phyloP scores from a whole-genome alignment of 1,284 basidiomycete genomes.

The Ceratobasidium sp. region DNA sequence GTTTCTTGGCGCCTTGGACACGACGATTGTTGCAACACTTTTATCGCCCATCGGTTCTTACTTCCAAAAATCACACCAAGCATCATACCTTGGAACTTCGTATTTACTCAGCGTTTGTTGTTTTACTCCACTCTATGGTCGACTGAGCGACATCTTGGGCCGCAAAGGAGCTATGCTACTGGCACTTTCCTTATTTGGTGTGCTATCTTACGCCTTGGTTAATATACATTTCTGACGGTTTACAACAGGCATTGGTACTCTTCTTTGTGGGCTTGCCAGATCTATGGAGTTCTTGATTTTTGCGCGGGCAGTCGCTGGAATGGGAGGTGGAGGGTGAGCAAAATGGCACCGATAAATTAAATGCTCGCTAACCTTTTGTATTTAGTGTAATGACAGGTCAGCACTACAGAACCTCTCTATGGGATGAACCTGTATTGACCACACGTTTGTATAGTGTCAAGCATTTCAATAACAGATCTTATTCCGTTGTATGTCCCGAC shows the following conservation, averaged over 20 bases:
- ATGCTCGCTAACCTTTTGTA: slow-evolving; percentile 60
- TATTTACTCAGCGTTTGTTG: slow-evolving; percentile 91
- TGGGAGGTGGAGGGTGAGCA: slow-evolving; percentile 89
- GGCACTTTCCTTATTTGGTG: slow-evolving; percentile 85
- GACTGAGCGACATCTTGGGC: slow-evolving; percentile 84
- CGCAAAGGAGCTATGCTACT: slow-evolving; percentile 80
- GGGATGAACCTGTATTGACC: not conserved
- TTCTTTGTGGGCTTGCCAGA: slow-evolving; percentile 84
- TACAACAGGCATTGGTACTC: slow-evolving; percentile 78
- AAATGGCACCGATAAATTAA: not conserved
- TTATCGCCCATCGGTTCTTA: slow-evolving; percentile 83
- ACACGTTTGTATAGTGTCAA: slow-evolving; percentile 70
- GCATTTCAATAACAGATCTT: slow-evolving; percentile 81
- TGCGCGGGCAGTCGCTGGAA: slow-evolving; percentile 86
- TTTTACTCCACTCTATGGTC: slow-evolving; percentile 76
- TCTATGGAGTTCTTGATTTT: slow-evolving; percentile 87
- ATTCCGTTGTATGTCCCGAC: slow-evolving; percentile 77
- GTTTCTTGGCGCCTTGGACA: slow-evolving; percentile 85
- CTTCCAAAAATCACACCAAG: slow-evolving; percentile 81
- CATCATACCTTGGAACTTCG: slow-evolving; percentile 89
- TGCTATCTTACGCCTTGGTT: slow-evolving; percentile 49
- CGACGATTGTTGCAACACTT: slow-evolving; percentile 73
- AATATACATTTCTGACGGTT: slow-evolving; percentile 38
- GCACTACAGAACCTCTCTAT: slow-evolving; percentile 51
- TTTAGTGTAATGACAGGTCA: slow-evolving; percentile 79